Evolutionary conservation across 108 stramenopile genomes (phyloP).

Genomic region (Cyclotella baltica): DNA sequence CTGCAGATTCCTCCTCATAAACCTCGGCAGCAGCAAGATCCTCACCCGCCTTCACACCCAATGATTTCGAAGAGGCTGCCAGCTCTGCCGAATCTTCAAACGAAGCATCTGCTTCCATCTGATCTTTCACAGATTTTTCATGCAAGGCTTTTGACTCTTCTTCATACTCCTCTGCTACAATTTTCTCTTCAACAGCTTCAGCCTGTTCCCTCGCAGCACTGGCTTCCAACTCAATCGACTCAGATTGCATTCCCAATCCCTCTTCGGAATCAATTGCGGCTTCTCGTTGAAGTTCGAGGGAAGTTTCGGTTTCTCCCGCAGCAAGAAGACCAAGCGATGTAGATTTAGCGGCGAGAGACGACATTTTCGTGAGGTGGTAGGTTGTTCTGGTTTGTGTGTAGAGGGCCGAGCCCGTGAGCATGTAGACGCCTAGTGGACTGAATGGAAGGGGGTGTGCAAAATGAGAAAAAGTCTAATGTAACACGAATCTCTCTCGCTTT

Average conservation of each 20-base stretch:
- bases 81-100: constrained; percentile 4
- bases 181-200: constrained; percentile 12
- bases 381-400: constrained; percentile 20
- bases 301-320: constrained; percentile 11
- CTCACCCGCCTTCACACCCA: not conserved
- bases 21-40: constrained; percentile 11
- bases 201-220: constrained; percentile 17
- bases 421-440: constrained; percentile 33
- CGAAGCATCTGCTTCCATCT: constrained; percentile 8
- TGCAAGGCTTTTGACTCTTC: constrained; percentile 24
- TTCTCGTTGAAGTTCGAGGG: constrained; percentile 8
- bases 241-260: constrained; percentile 28
- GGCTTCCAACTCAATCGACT: constrained; percentile 25
- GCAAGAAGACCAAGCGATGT: constrained; percentile 13
- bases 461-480: not conserved
- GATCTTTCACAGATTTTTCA: constrained; percentile 16
- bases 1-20: constrained; percentile 7
- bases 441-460: not conserved
- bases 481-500: not conserved
- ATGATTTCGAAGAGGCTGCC: not conserved
- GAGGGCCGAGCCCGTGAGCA: constrained; percentile 32
- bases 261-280: constrained; percentile 37
- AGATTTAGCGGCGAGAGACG: constrained; percentile 10
- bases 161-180: constrained; percentile 17
- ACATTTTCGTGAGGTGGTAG: constrained; percentile 34